Evolutionary conservation across 2,329 filamentous ascomycete genomes (phyloP).

Genomic region (Nothomitra cinnamomea): DNA sequence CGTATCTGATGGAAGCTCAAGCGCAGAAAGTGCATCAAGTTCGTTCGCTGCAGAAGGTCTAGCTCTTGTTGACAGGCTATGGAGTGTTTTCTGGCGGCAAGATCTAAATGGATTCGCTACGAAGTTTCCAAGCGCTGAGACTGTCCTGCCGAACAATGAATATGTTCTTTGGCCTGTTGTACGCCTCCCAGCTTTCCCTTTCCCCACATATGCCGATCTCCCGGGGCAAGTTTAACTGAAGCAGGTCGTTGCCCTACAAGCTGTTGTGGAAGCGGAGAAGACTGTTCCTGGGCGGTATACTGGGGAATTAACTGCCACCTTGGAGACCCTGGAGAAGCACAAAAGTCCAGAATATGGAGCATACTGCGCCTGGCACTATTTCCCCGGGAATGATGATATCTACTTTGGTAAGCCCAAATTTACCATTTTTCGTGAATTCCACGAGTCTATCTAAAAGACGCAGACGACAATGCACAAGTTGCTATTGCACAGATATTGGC

Average conservation of each 20-base stretch:
- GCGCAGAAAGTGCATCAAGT: too few species aligned
- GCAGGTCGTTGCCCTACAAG: constrained; percentile 9
- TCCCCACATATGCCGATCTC: neutral
- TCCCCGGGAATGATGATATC: constrained; percentile 10
- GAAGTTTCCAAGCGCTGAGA: neutral
- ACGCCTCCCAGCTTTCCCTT: neutral
- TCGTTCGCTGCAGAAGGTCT: neutral
- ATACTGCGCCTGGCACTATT: constrained; percentile 12
- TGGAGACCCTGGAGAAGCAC: constrained; percentile 10
- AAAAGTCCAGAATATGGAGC: constrained; percentile 7
- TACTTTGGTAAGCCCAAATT: constrained; percentile 9
- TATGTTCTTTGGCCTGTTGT: neutral
- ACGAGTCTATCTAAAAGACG: neutral
- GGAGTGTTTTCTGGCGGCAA: neutral
- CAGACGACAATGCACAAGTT: constrained; percentile 13
- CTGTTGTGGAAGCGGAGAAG: constrained; percentile 17
- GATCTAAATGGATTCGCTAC: neutral
- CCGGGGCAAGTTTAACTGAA: neutral
- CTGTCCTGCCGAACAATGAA: neutral
- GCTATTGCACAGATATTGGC: constrained; percentile 11
- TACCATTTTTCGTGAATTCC: neutral
- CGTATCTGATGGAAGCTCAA: too few species aligned
- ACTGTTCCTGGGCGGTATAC: constrained; percentile 8
- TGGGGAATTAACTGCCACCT: constrained; percentile 6
- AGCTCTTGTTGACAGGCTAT: neutral